Evolutionary conservation across 176 grass and related monocot species (phyloP).

Genomic region (Oryza glumipatula): DNA sequence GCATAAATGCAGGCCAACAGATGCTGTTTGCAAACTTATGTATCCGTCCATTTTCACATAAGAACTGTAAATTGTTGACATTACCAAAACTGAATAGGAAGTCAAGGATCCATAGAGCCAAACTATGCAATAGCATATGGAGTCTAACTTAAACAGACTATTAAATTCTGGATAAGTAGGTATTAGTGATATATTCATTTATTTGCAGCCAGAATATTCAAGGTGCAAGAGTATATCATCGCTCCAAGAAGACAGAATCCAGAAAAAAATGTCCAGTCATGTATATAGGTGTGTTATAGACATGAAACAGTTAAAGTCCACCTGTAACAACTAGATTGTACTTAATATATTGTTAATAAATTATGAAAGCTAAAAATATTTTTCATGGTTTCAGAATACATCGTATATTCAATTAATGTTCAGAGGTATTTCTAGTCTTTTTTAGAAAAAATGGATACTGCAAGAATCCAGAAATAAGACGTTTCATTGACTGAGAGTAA

Average conservation of each 20-base stretch:
- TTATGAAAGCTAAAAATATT: background rate
- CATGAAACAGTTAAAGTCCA: background rate
- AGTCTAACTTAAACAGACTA: conserved; percentile 20
- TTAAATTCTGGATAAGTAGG: conserved; percentile 22
- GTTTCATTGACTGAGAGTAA: background rate
- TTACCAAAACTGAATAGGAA: conserved; percentile 82
- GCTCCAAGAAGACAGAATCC: conserved; percentile 26
- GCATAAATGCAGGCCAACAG: conserved; percentile 91
- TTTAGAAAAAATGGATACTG: background rate
- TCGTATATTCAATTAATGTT: background rate
- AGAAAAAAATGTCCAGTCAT: background rate
- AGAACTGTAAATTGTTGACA: conserved; percentile 92
- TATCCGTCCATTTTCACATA: conserved; percentile 94
- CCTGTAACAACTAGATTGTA: background rate
- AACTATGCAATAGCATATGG: conserved; percentile 17
- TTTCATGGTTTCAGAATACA: background rate
- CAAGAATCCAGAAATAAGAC: background rate
- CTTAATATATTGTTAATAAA: background rate
- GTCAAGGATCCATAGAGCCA: conserved; percentile 65
- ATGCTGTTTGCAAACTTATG: conserved; percentile 99
- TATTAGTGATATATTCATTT: conserved; percentile 5
- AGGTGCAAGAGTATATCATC: conserved; percentile 1
- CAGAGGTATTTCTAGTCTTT: background rate
- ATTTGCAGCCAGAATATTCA: conserved; percentile 9
- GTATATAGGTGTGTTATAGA: background rate